phyloP scores from a whole-genome alignment of 2,329 filamentous ascomycete genomes.

The Epichloe typhina region DNA sequence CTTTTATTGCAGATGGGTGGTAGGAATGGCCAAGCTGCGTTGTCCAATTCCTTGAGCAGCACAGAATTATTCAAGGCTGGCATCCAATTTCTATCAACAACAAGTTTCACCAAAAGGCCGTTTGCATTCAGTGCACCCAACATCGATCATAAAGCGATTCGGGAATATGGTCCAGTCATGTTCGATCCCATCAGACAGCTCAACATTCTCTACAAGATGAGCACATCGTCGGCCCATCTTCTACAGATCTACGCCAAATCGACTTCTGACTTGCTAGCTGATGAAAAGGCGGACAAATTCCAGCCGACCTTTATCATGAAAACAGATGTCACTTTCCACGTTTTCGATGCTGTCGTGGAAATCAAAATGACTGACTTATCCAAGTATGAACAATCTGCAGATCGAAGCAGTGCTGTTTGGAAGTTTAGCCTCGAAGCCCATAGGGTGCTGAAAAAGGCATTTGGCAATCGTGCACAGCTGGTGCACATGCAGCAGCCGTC shows the following conservation, averaged over 20 bases:
- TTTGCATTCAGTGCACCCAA: conserved; percentile 33
- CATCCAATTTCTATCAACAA: conserved; percentile 71
- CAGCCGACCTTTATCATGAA: conserved; percentile 68
- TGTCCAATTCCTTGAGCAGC: conserved; percentile 73
- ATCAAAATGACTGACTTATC: conserved; percentile 19
- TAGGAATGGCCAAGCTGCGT: conserved; percentile 53
- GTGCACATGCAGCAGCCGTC: conserved; percentile 42
- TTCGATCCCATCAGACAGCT: conserved; percentile 64
- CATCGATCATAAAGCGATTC: conserved; percentile 20
- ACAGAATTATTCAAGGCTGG: conserved; percentile 92
- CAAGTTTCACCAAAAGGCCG: conserved; percentile 57
- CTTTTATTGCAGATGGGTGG: conserved; percentile 69
- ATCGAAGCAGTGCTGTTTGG: conserved; percentile 30
- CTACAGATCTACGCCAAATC: conserved; percentile 62
- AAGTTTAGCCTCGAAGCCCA: conserved; percentile 46
- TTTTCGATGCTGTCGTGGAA: conserved; percentile 36
- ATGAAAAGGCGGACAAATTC: conserved; percentile 66
- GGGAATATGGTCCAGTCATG: conserved; percentile 49
- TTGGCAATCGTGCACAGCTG: conserved; percentile 60
- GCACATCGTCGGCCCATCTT: conserved; percentile 62
- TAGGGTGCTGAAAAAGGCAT: conserved; percentile 51
- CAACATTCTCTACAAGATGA: conserved; percentile 88
- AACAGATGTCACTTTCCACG: conserved; percentile 38
- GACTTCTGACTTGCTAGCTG: conserved; percentile 62
- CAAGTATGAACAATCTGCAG: conserved; percentile 17